phyloP scores from a whole-genome alignment of 495 filamentous ascomycete genomes.

The Sporormia fimetaria region DNA sequence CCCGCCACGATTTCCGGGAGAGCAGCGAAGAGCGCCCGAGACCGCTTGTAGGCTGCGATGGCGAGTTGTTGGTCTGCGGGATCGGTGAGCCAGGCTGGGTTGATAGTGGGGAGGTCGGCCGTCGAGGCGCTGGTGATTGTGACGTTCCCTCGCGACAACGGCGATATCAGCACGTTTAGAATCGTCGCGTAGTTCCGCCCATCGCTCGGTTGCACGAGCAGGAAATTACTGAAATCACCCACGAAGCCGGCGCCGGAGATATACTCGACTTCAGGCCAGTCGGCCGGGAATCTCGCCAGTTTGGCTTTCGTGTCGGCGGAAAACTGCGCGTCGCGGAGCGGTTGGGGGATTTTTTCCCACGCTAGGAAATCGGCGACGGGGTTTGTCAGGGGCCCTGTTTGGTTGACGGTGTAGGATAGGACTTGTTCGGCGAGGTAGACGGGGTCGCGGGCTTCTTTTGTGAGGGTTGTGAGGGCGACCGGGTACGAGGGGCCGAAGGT shows the following conservation, averaged over 20 bases:
- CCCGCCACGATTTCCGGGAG: constrained; percentile 10
- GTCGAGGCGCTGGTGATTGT: constrained; percentile 16
- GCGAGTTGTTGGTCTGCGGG: constrained; percentile 18
- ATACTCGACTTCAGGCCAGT: constrained; percentile 20
- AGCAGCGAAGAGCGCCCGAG: constrained; percentile 2
- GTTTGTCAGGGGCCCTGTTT: constrained; percentile 27
- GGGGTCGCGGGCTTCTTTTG: constrained; percentile 28
- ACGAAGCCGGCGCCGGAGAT: background rate
- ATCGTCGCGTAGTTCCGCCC: constrained; percentile 10
- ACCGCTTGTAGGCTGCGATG: constrained; percentile 24
- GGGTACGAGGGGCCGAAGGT: constrained; percentile 14
- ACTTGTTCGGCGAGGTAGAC: constrained; percentile 20
- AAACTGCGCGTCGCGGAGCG: constrained; percentile 14
- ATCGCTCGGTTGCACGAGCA: constrained; percentile 1
- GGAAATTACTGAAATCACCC: constrained; percentile 8
- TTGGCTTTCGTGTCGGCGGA: constrained; percentile 1
- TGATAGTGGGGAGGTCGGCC: constrained; percentile 19
- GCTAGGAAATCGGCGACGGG: constrained; percentile 34
- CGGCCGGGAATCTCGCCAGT: constrained; percentile 11
- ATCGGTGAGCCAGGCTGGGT: constrained; percentile 23
- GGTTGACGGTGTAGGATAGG: constrained; percentile 25
- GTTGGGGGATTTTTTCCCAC: constrained; percentile 39
- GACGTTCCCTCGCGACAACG: constrained; percentile 21
- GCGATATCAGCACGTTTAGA: constrained; percentile 5
- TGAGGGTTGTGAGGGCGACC: constrained; percentile 3